phyloP scores from a whole-genome alignment of 257 asterid genomes.

The Solanum dulcamara region DNA sequence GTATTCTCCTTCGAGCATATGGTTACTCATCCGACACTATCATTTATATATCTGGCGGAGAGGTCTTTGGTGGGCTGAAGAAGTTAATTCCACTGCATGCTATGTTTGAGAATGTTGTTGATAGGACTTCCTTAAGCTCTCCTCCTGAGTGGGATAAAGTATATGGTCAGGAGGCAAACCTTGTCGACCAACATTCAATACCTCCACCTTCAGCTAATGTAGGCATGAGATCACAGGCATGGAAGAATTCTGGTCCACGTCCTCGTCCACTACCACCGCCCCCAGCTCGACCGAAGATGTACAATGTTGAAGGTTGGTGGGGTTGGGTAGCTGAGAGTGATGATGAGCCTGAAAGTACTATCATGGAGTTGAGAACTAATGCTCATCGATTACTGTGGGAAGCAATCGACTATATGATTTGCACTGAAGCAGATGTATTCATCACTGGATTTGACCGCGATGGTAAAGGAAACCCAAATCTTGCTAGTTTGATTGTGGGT shows the following conservation, averaged over 20 bases:
- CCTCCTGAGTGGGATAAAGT: slow-evolving; percentile 59
- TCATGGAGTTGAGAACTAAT: slow-evolving; percentile 78
- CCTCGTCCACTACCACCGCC: slow-evolving; percentile 98
- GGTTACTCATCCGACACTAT: slow-evolving; percentile 83
- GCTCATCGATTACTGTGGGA: slow-evolving; percentile 95
- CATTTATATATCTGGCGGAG: slow-evolving; percentile 86
- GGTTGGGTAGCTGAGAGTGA: slow-evolving; percentile 99
- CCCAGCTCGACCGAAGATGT: slow-evolving; percentile 67
- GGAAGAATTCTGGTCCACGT: slow-evolving; percentile 67
- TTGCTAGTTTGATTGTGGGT: slow-evolving; percentile 91
- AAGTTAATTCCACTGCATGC: slow-evolving; percentile 87
- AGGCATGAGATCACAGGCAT: slow-evolving; percentile 32
- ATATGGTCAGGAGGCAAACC: slow-evolving; percentile 83
- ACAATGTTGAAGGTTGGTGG: slow-evolving; percentile 98
- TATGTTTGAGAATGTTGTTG: slow-evolving; percentile 89
- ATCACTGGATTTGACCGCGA: slow-evolving; percentile 87
- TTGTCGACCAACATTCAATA: slow-evolving; percentile 40
- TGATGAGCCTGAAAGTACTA: slow-evolving; percentile 89
- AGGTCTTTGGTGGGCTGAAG: slow-evolving; percentile 94
- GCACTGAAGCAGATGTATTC: slow-evolving; percentile 80
- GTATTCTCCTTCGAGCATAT: slow-evolving; percentile 86
- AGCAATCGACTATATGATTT: slow-evolving; percentile 73
- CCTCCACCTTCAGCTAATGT: slow-evolving; percentile 33
- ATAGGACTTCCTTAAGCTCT: slow-evolving; percentile 74
- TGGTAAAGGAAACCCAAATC: slow-evolving; percentile 82